A percentile compares a stretch with the other conserved stretches of the same genome.
phyloP scores from a whole-genome alignment of 768 basidiomycete species.

The Trametes sanguinea region DNA sequence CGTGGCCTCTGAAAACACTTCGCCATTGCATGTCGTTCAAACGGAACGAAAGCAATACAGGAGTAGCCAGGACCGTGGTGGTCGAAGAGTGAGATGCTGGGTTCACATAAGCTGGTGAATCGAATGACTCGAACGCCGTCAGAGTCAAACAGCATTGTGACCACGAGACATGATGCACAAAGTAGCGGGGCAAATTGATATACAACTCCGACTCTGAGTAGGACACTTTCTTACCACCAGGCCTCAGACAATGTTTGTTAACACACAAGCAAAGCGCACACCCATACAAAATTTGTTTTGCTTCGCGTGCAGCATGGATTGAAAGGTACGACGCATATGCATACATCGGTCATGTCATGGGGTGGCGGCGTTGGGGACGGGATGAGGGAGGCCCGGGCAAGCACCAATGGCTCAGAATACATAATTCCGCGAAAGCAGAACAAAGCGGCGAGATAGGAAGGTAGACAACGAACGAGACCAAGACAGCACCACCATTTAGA shows the following conservation, averaged over 20 bases:
- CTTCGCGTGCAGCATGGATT: slow-evolving; percentile 6
- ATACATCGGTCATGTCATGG: slow-evolving; percentile 25
- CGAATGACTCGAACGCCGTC: too few relatives aligned
- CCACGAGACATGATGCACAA: too few relatives aligned
- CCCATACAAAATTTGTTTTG: not conserved
- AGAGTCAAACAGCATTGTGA: too few relatives aligned
- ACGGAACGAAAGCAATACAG: not conserved
- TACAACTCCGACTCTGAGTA: too few relatives aligned
- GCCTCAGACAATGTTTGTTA: too few relatives aligned
- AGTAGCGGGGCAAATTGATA: too few relatives aligned
- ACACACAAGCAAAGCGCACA: not conserved
- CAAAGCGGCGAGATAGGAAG: slow-evolving; percentile 13
- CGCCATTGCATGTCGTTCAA: slow-evolving; percentile 10
- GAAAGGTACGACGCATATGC: slow-evolving; percentile 20
- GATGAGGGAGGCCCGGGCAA: slow-evolving; percentile 4
- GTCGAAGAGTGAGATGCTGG: too few relatives aligned
- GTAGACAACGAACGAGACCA: slow-evolving; percentile 17
- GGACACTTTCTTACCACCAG: too few relatives aligned
- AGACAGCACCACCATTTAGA: slow-evolving; percentile 47
- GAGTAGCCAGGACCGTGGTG: too few relatives aligned
- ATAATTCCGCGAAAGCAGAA: slow-evolving; percentile 22
- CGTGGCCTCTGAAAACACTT: not conserved
- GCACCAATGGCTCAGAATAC: slow-evolving; percentile 24
- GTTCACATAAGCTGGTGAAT: too few relatives aligned
- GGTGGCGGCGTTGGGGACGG: too few relatives aligned